Base-by-base conservation (phyloP, 805 yeast species). In the Metschnikowia aberdeeniae region DNA sequence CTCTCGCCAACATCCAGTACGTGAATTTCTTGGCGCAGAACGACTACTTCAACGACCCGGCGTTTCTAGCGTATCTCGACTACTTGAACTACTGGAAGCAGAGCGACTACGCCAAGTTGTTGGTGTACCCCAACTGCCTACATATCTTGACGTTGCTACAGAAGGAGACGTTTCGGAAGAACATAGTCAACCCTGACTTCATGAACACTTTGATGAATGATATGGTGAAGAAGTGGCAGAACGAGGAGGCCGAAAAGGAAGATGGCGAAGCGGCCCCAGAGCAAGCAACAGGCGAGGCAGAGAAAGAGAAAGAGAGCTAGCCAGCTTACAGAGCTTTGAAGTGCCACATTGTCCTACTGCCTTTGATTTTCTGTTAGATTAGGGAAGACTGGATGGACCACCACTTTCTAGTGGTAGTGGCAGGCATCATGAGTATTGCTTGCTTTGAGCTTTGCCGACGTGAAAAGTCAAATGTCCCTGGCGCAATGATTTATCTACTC, bases 1-100 rank as follows among this genome's bases (percentile, higher is more conserved):
- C 96, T 12, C 72, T 92, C 29, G 88, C 96, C 2, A 93, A 92
- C 63, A 81, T 92, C 36, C 96, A 85, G 62, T 92, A 90, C 60
- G 74, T 92, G 45, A 83, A 88, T 52, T 89, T 81, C 57, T 72
- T 92, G 22, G 96, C 97, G 2, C 97, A 90, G 63, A 86, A 82
- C 54, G 82, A 82, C 46, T 82, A 82, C 58, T 70, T 90, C 10
- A 83, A 84, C 55, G 84, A 86, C 56, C 81, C 76, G 26, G 76
- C 77, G 42, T 90, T 92, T 55, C 69, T 89, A 28, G 78, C 80
- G 48, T 92, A 92, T 59, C 67, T 92, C 49, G 75, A 81, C 24
- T 92, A 92, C 60, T 71, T 92, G 42, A 88, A 84, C 59, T 89
- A 92, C 70, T 90, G 97, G 97, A 72, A 83, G 44, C 58, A 73